Evolutionary conservation across 169 alveolate genomes (phyloP), one percentile per base, ranked within the genome.

Genomic region (Perkinsus chesapeaki): DNA sequence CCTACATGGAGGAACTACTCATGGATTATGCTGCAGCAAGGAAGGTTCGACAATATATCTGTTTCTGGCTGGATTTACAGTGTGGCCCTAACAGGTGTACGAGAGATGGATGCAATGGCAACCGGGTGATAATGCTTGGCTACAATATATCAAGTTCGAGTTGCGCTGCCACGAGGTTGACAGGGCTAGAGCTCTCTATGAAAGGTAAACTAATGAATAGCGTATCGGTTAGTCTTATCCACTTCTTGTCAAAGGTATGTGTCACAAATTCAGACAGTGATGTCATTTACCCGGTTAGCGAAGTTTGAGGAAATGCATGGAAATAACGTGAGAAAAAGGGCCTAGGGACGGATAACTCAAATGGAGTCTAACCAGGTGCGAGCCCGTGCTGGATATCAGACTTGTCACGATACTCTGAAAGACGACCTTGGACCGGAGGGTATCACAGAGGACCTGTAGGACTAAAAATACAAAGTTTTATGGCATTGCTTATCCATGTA

Each of bases 1-100:
- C 99, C 48, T 99, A 98, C 94, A 98, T 99, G 99, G 99, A 99
- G 95, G 99, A 98, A 95, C 96, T 98, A 91, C 97, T 99, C 37
- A 99, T 99, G 39, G 98, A 99, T 96, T 99, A 98, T 96, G 97
- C 98, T 39, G 99, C 98, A 39, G 99, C 99, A 0, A 96, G 99
- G 91, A 97, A 97, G 92, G 98, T 98, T 1, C 98, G 97, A 95
- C 98, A 98, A 91, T 95, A 95, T 31, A 93, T 0, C 1, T 60
- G 34, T 93, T 72, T n/a, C 94, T 0, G 34, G 38, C 0, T 92
- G 7, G 0, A 39, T 43, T 10, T 37, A 12, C 31, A 36, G 90
- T 38, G 47, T 91, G 92, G 7, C 92, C 93, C 7, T 91, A 94
- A 10, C 72, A 38, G 27, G 94, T 94, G 36, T 93, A 92, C 38